A percentile compares a stretch with the other conserved stretches of the same genome.
Conservation (phyloP, 2,329 filamentous ascomycete species). For the Rutstroemia sp. region DNA sequence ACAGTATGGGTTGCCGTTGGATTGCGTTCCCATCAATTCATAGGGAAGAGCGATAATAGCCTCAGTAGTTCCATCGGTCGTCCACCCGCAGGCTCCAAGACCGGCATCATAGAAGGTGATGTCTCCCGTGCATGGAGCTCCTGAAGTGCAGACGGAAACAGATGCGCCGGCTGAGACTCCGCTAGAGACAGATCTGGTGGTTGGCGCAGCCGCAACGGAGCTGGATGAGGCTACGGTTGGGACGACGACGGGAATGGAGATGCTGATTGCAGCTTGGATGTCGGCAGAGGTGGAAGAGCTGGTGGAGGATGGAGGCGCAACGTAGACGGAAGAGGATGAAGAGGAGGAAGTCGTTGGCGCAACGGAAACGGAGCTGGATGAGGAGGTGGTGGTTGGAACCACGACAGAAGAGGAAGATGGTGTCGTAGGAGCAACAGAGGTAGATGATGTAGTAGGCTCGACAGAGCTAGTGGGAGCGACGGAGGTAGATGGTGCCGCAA, state of each 20-base stretch:
- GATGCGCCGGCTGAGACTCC: constrained; percentile 16
- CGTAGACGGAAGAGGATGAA: constrained; percentile 19
- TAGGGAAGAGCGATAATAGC: constrained; percentile 64
- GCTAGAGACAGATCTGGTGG: constrained; percentile 6
- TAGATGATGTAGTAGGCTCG: constrained; percentile 10
- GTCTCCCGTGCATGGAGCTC: constrained; percentile 46
- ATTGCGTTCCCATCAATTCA: constrained; percentile 52
- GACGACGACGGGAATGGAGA: neutral
- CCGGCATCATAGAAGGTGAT: constrained; percentile 70
- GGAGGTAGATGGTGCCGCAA: constrained; percentile 1
- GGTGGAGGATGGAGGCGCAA: constrained; percentile 18
- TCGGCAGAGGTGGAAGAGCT: constrained; percentile 3
- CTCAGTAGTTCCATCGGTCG: constrained; percentile 47
- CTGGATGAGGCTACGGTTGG: neutral
- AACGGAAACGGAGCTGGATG: constrained; percentile 18
- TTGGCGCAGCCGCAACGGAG: constrained; percentile 2
- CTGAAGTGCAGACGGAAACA: constrained; percentile 26
- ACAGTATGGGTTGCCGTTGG: constrained; percentile 65
- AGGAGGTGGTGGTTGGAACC: constrained; percentile 15
- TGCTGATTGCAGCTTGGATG: neutral
- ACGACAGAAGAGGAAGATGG: constrained; percentile 17
- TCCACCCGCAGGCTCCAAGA: constrained; percentile 59
- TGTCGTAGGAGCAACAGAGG: constrained; percentile 12
- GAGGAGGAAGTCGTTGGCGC: constrained; percentile 8
- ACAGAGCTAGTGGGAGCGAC: constrained; percentile 13